Evolutionary conservation across 345 rosid genomes (phyloP).

Genomic region (Durio zibethinus): DNA sequence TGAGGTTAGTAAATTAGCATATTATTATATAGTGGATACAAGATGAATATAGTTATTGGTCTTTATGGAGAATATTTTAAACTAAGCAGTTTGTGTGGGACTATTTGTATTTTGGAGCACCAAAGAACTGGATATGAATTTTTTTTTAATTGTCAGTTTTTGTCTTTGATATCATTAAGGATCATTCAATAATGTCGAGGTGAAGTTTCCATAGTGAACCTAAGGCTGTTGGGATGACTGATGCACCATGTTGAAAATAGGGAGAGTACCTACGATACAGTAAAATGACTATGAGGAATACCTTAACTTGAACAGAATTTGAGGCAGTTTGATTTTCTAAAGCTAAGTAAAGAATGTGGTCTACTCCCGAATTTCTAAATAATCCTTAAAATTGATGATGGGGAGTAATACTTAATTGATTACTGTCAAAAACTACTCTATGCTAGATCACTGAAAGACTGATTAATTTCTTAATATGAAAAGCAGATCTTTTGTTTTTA

Average conservation of each 20-base stretch:
- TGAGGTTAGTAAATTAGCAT: slow-evolving; percentile 58
- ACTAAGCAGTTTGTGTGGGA: neutral
- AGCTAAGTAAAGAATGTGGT: neutral
- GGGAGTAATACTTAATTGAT: slow-evolving; percentile 1
- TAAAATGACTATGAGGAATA: neutral
- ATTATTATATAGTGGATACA: neutral
- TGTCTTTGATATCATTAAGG: neutral
- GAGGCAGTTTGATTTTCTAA: neutral
- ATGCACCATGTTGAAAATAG: neutral
- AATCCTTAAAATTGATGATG: no score
- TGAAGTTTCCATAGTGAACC: neutral
- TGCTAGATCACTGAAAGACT: neutral
- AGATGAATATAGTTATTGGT: slow-evolving; percentile 2
- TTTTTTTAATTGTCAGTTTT: neutral
- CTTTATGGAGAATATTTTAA: neutral
- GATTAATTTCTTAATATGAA: neutral
- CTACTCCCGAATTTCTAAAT: neutral
- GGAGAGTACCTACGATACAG: neutral
- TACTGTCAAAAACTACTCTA: neutral
- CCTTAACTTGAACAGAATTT: neutral
- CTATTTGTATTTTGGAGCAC: neutral
- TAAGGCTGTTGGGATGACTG: neutral
- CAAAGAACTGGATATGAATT: neutral
- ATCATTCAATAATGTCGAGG: neutral
- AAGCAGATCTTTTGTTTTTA: neutral